Percentiles rank a stretch among this genome's conserved stretches.
Evolutionary conservation across 2,329 filamentous ascomycete genomes (phyloP).

Genomic region (Cercospora brassicicola): DNA sequence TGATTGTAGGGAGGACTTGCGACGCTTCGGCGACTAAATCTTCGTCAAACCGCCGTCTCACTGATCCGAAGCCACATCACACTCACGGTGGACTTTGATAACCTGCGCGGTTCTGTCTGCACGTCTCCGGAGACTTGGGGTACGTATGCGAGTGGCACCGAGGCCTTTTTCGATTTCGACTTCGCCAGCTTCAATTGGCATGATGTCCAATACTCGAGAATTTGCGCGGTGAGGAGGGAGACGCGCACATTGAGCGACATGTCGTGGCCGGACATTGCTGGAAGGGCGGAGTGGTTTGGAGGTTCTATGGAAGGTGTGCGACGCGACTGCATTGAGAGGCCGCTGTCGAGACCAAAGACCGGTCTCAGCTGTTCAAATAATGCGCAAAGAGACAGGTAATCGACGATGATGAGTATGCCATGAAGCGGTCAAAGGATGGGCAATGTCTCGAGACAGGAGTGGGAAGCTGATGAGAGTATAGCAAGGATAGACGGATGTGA

Average conservation of each 20-base stretch:
- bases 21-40: not conserved
- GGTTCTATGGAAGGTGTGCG: not conserved
- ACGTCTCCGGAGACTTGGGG: conserved; percentile 7
- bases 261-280: conserved; percentile 20
- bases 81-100: conserved; percentile 4
- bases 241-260: conserved; percentile 21
- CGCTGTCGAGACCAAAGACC: not conserved
- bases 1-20: conserved; percentile 13
- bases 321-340: not conserved
- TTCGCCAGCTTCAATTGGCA: conserved; percentile 16
- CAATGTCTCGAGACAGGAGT: conserved; percentile 4
- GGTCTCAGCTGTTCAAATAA: conserved; percentile 16
- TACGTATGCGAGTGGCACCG: conserved; percentile 15
- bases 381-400: conserved; percentile 4
- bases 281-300: not conserved
- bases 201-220: conserved; percentile 17
- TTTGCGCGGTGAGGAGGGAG: conserved; percentile 19
- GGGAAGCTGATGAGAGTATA: not conserved
- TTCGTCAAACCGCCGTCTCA: not conserved
- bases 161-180: conserved; percentile 10
- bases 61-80: not conserved
- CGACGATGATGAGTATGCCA: conserved; percentile 13
- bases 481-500: conserved; percentile 3
- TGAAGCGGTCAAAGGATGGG: conserved; percentile 6
- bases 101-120: conserved; percentile 3